Base-by-base conservation (phyloP, 108 stramenopile genomes). In the Licmophora abbreviata region DNA sequence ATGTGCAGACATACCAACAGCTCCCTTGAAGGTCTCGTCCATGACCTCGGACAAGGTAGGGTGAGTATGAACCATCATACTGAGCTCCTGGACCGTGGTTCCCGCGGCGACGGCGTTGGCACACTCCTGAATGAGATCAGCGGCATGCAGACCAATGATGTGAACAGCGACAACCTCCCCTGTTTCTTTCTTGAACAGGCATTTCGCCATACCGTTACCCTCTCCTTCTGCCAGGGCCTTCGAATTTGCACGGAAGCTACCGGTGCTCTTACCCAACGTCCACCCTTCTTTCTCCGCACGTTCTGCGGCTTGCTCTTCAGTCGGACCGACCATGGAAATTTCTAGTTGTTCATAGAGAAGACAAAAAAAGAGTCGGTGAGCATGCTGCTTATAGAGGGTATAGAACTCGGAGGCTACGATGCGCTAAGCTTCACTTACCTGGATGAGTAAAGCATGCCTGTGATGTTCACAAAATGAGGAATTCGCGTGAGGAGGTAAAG, bases 41-140 rank as follows among this genome's bases (percentile, higher is more conserved):
- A 98, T 72, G 11, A 98, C 97, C 63, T 98, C 97, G 53, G 88
- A 94, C 23, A 98, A 76, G 18, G 95, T 98, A 29, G 97, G 97
- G 70, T 98, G 97, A 11, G 97, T 98, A 70, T 98, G 97, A 14
- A 95, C 95, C 93, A 97, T 95, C 93, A 97, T 95, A 69, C 84
- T 79, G 63, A 98, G 65, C 60, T 98, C 95, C 44, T 93, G 76
- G 10, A 98, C 95, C 1, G 97, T 97, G 40, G 95, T 96, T 27
- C 95, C 95, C 3, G 95, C 93, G 1, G 92, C 93, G 23, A 97
- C 91, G 22, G 97, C 97, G 65, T 98, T 98, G 48, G 95, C 88
- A 69, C 95, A 97, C 74, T 98, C 97, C 61, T 98, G 97, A 62
- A 98, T 98, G 58, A 98, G 87, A 66, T 98, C 97, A 25, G 97